Evolutionary conservation across 768 basidiomycete species (phyloP), one percentile per base, ranked within the genome.

Genomic region (Trametes punicea): DNA sequence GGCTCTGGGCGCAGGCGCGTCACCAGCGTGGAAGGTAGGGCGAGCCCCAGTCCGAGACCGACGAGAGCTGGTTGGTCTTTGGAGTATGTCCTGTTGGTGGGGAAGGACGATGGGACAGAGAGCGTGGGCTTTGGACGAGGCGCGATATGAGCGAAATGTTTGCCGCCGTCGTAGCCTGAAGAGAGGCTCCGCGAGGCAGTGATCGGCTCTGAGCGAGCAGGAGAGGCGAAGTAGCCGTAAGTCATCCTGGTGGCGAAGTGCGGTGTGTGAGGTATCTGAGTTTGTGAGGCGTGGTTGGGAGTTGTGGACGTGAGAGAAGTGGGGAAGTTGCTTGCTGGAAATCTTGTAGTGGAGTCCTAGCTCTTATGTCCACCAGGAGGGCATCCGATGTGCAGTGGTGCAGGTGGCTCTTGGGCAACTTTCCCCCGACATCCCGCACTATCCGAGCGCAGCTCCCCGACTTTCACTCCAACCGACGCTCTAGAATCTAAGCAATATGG

Each of bases 161-260:
- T 15, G 7, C 29, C 23, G 6, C 7, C 23, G 40, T 4, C 9
- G 29, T 21, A 9, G 51, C 42, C 25, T 7, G 39, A 29, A 16
- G 15, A 25, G 25, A 21, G 21, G 39, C 39, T 20, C 10, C 50
- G 20, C 2, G 21, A 3, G n/a, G 27, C 5, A 25, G 27, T 2
- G 11, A 39, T 41, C 2, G 52, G 52, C 34, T 54, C 52, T 20
- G 52, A 46, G 34, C 52, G 52, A 21, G 52, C 44, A 25, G 52
- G 52, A n/a, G 44, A 27, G 44, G 52, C 25, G 18, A 30, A 38
- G 34, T 54, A 54, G 26, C 45, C 44, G 52, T 54, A 46, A 21
- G 23, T 6, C 52, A 54, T 54, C 8, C 3, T 36, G 11, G 25
- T 9, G 42, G n/a, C 33, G 45, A 16, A 16, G 13, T 23, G 39